Base-by-base conservation (phyloP, 768 basidiomycete species). In the Hebeloma cylindrosporum region DNA sequence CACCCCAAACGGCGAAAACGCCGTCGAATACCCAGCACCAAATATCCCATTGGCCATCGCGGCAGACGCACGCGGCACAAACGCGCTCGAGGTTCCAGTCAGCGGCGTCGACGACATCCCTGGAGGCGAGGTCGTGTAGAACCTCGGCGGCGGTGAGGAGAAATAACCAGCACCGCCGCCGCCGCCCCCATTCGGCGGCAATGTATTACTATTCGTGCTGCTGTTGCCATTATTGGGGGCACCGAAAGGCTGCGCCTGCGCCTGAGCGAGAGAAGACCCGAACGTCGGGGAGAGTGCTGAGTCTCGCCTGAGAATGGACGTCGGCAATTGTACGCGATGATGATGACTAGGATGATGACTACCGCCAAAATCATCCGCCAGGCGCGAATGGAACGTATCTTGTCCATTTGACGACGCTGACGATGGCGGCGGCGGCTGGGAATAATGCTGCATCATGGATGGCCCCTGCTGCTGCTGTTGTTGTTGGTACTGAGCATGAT, bases 101-200 rank as follows among this genome's bases (percentile, higher is more conserved):
- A 69, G 44, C 13, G 61, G 53, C 34, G 61, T 60, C 38, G 63
- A 54, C 34, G 57, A 54, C 39, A 56, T 53, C 2, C 55, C 47
- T 3, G 67, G 54, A 7, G 69, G 64, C 29, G 72, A 69, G 25
- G 69, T 64, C 33, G 66, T 63, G 50, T 70, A 71, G 52, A 75
- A 74, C 40, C 73, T 67, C 14, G 75, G 74, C 33, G 74, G 72
- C 11, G 73, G 70, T 22, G 73, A 73, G 21, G 68, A 65, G 45
- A 74, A 61, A 43, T 67, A 67, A 48, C 61, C 67, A 43, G 47
- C 58, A 63, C 47, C 67, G 66, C 43, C 66, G 61, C 48, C 68
- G 64, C 45, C 39, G 29, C 25, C 27, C 25, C 22, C 41, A 25
- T 46, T 37, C 10, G 35, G 30, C n/a, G 39, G 40, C 35, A 43